Conservation (phyloP, 495 filamentous ascomycete genomes). For the Jackrogersella multiformis region DNA sequence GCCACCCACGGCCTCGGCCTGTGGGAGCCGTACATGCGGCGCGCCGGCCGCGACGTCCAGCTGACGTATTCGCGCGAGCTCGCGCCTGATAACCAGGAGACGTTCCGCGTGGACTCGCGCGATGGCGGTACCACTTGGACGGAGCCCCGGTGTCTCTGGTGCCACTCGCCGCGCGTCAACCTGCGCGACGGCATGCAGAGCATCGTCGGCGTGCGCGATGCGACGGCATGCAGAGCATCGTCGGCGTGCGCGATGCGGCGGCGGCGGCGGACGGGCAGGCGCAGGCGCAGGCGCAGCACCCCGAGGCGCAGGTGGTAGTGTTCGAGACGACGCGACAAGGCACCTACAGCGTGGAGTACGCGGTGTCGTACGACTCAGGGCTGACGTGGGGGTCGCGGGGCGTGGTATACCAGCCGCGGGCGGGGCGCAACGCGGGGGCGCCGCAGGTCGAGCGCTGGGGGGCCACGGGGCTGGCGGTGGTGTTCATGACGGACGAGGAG, state of each 20-base stretch:
- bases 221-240: slow-evolving; percentile 38
- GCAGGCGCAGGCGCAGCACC: no score
- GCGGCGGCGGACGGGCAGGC: no score
- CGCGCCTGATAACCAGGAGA: slow-evolving; percentile 62
- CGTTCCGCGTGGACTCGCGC: slow-evolving; percentile 63
- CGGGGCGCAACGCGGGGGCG: slow-evolving; percentile 61
- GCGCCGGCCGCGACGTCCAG: slow-evolving; percentile 59
- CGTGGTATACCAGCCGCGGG: slow-evolving; percentile 57
- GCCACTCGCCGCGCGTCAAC: slow-evolving; percentile 43
- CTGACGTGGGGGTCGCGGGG: slow-evolving; percentile 62
- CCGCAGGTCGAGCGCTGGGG: slow-evolving; percentile 66
- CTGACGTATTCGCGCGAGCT: slow-evolving; percentile 62
- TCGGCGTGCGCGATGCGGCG: no score
- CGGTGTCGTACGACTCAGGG: slow-evolving; percentile 67
- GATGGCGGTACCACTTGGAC: slow-evolving; percentile 65
- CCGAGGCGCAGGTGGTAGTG: slow-evolving; percentile 62
- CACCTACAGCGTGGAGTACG: slow-evolving; percentile 63
- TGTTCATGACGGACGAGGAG: slow-evolving; percentile 73
- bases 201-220: slow-evolving; percentile 52
- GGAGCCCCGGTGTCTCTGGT: slow-evolving; percentile 40
- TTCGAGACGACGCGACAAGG: slow-evolving; percentile 65
- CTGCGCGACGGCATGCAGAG: slow-evolving; percentile 69
- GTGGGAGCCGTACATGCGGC: slow-evolving; percentile 72
- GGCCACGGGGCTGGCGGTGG: slow-evolving; percentile 60
- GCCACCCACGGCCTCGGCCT: slow-evolving; percentile 58